Conservation (phyloP, 768 basidiomycete genomes). For the Boletus subcaerulescens region DNA sequence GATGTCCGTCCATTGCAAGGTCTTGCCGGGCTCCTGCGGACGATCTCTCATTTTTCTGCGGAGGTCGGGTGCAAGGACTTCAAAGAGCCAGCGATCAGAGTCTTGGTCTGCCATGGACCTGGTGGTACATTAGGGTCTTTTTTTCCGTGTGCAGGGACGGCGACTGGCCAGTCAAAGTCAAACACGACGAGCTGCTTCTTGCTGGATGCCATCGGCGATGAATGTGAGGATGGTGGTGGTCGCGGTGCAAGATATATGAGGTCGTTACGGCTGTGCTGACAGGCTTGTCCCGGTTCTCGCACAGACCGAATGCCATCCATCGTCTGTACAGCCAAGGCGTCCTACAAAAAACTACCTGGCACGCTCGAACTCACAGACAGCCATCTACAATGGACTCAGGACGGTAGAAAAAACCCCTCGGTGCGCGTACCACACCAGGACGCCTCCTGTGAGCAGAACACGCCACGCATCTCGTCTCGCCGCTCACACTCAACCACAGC, state of each 20-base stretch:
- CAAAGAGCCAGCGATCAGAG: slow-evolving; percentile 90
- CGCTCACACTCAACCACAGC: slow-evolving; percentile 39
- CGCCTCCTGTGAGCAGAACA: slow-evolving; percentile 52
- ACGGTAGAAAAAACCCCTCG: slow-evolving; percentile 60
- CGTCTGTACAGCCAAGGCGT: slow-evolving; percentile 57
- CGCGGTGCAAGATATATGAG: background rate
- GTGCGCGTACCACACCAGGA: slow-evolving; percentile 62
- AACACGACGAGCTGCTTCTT: slow-evolving; percentile 79
- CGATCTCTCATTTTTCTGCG: slow-evolving; percentile 64
- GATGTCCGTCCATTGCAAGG: slow-evolving; percentile 88
- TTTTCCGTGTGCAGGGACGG: background rate
- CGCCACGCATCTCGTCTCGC: background rate
- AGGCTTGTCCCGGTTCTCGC: background rate
- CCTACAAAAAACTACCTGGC: slow-evolving; percentile 82
- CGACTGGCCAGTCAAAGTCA: slow-evolving; percentile 90
- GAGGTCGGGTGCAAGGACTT: slow-evolving; percentile 81
- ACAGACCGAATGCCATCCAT: background rate
- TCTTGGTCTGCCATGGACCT: slow-evolving; percentile 96
- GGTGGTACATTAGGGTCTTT: background rate
- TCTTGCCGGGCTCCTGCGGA: slow-evolving; percentile 52
- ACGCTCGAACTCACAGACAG: slow-evolving; percentile 70
- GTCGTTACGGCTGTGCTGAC: background rate
- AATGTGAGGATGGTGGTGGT: background rate
- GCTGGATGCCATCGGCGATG: slow-evolving; percentile 2
- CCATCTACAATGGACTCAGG: slow-evolving; percentile 78